Evolutionary conservation across 306 rosid genomes (phyloP), one percentile per base, ranked within the genome.

Genomic region (Quercus parvula): DNA sequence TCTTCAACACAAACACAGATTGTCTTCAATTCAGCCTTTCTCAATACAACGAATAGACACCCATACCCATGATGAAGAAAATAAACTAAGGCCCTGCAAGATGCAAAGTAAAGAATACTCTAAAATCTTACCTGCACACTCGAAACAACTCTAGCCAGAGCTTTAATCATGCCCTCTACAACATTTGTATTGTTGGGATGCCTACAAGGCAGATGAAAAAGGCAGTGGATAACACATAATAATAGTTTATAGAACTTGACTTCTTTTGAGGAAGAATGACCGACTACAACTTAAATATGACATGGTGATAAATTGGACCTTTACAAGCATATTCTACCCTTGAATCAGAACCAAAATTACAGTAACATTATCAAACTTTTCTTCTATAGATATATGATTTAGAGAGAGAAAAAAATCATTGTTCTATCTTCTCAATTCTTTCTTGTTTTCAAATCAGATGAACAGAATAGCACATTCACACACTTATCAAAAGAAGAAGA

Each of bases 81-180:
- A 10, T 10, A 64, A 74, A 74, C 44, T 57, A 75, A 15, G 20
- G 61, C 67, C 54, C 13, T 17, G 51, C 28, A n/a, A 66, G 70
- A n/a, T 62, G 35, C 27, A 4, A 54, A 18, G 25, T 51, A 27
- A 25, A 18, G 66, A 28, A 59, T 49, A 11, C 66, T 28, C 17
- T 51, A 76, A 81, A 55, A 84, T 75, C 89, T 80, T 85, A 90
- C 97, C 95, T 94, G 99, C 80, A 90, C 85, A 64, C 80, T 91
- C 59, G 97, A 91, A 86, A 94, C 95, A 77, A 94, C 96, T 86
- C 99, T 87, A 71, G 97, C 97, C 57, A 94, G 94, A 84, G 94
- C 97, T 89, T 94, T 94, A 80, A 94, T 95, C 82, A 94, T 92
- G 76, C 95, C 99, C 86, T 92, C 99, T 81, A 92, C 97, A 77